Evolutionary conservation across 257 asterid genomes (phyloP).

Genomic region (Solanum bulbocastanum): DNA sequence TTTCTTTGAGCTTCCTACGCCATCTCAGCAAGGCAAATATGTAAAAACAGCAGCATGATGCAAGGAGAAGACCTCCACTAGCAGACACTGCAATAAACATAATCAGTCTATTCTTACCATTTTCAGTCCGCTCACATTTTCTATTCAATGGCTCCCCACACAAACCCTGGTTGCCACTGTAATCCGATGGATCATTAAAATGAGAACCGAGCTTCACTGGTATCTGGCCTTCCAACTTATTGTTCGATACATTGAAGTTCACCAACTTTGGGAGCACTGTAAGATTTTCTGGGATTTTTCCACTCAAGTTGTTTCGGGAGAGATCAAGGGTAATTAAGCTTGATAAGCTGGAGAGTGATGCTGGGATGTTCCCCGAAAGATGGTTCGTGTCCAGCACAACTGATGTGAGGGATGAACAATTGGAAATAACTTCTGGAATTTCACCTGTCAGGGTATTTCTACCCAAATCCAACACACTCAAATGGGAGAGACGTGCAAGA

Average conservation of each 20-base stretch:
- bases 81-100: conserved; percentile 55
- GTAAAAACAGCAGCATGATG: conserved; percentile 63
- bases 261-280: conserved; percentile 30
- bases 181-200: conserved; percentile 36
- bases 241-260: conserved; percentile 44
- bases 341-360: conserved; percentile 15
- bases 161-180: conserved; percentile 36
- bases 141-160: conserved; percentile 53
- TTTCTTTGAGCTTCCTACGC: conserved; percentile 49
- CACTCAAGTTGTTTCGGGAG: conserved; percentile 32
- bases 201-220: conserved; percentile 38
- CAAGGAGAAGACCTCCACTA: conserved; percentile 43
- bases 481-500: conserved; percentile 31
- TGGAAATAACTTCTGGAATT: conserved; percentile 43
- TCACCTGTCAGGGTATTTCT: conserved; percentile 45
- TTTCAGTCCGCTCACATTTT: conserved; percentile 25
- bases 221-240: conserved; percentile 47
- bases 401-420: conserved; percentile 39
- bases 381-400: conserved; percentile 32
- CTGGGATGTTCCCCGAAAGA: conserved; percentile 27
- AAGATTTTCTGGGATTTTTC: conserved; percentile 47
- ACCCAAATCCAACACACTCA: conserved; percentile 51
- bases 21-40: conserved; percentile 50
- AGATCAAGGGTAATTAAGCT: conserved; percentile 20
- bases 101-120: conserved; percentile 35